Conservation (phyloP, 805 yeast species). For the Geotrichum ghanense region DNA sequence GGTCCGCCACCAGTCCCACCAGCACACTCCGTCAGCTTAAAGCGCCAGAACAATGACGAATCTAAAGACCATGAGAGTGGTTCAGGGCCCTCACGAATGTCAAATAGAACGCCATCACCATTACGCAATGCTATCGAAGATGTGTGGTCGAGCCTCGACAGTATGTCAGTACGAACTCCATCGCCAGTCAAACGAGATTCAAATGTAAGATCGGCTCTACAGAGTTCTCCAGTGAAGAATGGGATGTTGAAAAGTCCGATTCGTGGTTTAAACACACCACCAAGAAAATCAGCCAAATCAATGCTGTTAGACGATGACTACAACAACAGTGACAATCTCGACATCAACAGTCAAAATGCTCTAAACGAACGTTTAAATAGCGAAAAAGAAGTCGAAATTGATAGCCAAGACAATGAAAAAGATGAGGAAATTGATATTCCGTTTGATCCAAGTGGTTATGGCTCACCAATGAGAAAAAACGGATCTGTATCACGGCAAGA, state of each 20-base stretch:
- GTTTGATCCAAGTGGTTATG: slow-evolving; percentile 1
- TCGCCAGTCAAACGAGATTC: slow-evolving; percentile 1
- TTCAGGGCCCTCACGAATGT: not conserved
- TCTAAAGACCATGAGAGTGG: slow-evolving; percentile 3
- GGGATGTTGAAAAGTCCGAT: not conserved
- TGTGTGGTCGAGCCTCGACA: slow-evolving; percentile 22
- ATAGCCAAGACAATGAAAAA: not conserved
- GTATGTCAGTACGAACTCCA: slow-evolving; percentile 8
- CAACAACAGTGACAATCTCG: not conserved
- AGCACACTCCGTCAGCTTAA: slow-evolving; percentile 20
- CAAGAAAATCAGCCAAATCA: not conserved
- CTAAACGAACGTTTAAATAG: no score
- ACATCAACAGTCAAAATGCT: no score
- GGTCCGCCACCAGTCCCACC: slow-evolving; percentile 27
- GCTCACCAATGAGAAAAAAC: not conserved
- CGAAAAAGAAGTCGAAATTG: not conserved
- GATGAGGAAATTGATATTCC: slow-evolving; percentile 1
- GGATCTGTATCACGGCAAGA: slow-evolving; percentile 9
- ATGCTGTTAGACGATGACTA: not conserved
- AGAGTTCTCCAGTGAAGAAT: not conserved
- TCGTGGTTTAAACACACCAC: not conserved
- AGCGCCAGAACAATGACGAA: not conserved
- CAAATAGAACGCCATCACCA: slow-evolving; percentile 22
- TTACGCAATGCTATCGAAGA: slow-evolving; percentile 25
- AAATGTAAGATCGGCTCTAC: not conserved